These are phyloP conservation scores for Lecanicillium sp. DNA, from an alignment of 2,329 filamentous ascomycete genomes.

Conservation along the genomic window DNA sequence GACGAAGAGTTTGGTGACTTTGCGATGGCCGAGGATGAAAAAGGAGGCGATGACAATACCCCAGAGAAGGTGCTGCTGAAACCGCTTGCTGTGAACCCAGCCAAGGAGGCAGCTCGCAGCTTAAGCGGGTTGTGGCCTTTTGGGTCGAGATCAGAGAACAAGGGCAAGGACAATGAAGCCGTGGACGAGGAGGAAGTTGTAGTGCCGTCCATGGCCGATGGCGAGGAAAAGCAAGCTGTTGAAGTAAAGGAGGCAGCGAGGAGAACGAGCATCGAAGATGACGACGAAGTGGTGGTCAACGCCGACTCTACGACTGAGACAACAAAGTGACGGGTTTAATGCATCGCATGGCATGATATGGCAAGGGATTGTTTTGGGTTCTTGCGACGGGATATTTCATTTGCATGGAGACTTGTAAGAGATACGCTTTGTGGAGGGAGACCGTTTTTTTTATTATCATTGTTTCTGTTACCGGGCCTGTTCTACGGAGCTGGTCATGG, in stretches of 20 bases:
- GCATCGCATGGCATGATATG: no score
- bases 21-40: slow-evolving; percentile 51
- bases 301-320: not conserved
- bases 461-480: no score
- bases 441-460: no score
- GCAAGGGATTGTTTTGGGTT: no score
- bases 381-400: no score
- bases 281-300: slow-evolving; percentile 37
- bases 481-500: no score
- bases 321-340: no score
- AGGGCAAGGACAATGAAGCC: slow-evolving; percentile 16
- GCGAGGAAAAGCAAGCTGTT: slow-evolving; percentile 29
- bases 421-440: no score
- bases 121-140: slow-evolving; percentile 54
- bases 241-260: slow-evolving; percentile 46
- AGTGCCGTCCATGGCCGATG: slow-evolving; percentile 4
- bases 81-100: slow-evolving; percentile 46
- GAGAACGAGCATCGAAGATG: slow-evolving; percentile 53
- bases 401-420: no score
- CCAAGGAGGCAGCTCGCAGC: slow-evolving; percentile 28
- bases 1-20: slow-evolving; percentile 62
- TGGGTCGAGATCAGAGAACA: slow-evolving; percentile 25
- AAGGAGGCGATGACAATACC: slow-evolving; percentile 16
- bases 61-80: slow-evolving; percentile 42
- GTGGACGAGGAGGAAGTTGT: slow-evolving; percentile 17